phyloP scores from a whole-genome alignment of 2,329 filamentous ascomycete genomes.

The Penicillium freii region DNA sequence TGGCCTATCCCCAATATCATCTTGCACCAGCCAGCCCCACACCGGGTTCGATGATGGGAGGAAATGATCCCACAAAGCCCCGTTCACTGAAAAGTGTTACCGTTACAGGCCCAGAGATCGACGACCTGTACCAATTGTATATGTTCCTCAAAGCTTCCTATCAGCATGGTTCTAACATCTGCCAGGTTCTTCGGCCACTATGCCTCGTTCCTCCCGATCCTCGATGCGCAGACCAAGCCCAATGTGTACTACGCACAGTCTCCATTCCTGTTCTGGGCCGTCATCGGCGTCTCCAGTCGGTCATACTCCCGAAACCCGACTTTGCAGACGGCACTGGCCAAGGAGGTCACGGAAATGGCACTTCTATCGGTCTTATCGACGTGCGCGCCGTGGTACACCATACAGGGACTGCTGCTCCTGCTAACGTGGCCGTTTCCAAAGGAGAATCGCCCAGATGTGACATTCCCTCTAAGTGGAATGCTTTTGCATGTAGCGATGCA shows the following conservation, averaged over 20 bases:
- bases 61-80: slow-evolving; percentile 26
- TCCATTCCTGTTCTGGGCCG: slow-evolving; percentile 80
- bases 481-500: slow-evolving; percentile 46
- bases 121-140: slow-evolving; percentile 40
- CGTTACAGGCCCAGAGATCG: slow-evolving; percentile 35
- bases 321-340: slow-evolving; percentile 34
- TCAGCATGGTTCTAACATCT: neutral
- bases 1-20: slow-evolving; percentile 23
- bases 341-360: slow-evolving; percentile 38
- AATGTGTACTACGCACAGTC: slow-evolving; percentile 76
- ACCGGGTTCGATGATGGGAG: slow-evolving; percentile 12
- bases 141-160: neutral
- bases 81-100: slow-evolving; percentile 33
- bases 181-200: slow-evolving; percentile 41
- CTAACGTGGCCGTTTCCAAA: slow-evolving; percentile 45
- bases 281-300: slow-evolving; percentile 39
- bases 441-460: slow-evolving; percentile 34
- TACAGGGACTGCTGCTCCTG: slow-evolving; percentile 40
- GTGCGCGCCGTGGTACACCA: slow-evolving; percentile 33
- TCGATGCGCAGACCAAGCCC: slow-evolving; percentile 55
- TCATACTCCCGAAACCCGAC: slow-evolving; percentile 42
- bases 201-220: slow-evolving; percentile 39
- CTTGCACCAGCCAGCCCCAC: slow-evolving; percentile 19
- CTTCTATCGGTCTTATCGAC: slow-evolving; percentile 35
- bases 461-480: slow-evolving; percentile 38